Conservation (phyloP, 2,329 filamentous ascomycete species). For the Phialocephala sp. region DNA sequence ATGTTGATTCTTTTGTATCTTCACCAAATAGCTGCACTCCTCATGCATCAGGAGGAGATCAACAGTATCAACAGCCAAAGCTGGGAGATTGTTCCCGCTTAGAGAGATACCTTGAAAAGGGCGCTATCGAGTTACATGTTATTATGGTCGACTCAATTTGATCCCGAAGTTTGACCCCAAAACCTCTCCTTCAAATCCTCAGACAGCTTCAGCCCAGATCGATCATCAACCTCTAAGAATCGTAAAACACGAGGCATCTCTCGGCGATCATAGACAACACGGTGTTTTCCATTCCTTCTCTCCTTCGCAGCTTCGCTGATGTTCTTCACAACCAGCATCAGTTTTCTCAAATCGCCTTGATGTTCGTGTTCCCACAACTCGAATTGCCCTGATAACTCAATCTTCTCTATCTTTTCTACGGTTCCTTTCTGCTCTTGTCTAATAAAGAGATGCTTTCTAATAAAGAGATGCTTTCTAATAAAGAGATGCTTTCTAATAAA, state of each 20-base stretch:
- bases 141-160: background rate
- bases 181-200: background rate
- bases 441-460: background rate
- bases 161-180: background rate
- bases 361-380: background rate
- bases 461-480: no score
- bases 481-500: no score
- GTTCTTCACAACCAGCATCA: background rate
- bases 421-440: background rate
- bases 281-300: background rate
- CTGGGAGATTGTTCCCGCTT: no score
- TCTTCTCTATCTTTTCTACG: background rate
- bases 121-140: no score
- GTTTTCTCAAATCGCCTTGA: background rate
- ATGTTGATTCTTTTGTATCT: background rate
- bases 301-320: background rate
- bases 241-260: background rate
- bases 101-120: no score
- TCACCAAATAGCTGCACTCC: background rate
- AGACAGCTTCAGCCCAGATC: background rate
- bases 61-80: background rate
- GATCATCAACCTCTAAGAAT: background rate
- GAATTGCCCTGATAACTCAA: background rate
- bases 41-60: background rate
- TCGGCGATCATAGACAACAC: background rate